Conservation (phyloP, 331 rosid species). For the Ulmus americana region DNA sequence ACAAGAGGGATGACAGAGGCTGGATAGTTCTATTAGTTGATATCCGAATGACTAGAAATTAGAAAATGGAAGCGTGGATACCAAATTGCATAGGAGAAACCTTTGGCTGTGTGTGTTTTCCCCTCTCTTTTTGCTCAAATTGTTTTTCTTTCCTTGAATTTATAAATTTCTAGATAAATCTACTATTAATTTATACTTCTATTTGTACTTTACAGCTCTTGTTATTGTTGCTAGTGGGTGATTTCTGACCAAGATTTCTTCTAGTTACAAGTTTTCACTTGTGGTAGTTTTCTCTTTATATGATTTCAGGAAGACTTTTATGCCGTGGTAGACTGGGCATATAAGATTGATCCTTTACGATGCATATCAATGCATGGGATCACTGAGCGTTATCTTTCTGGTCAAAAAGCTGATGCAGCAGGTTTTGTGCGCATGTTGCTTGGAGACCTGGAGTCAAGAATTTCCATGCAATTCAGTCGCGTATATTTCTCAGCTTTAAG, state of each 20-base stretch:
- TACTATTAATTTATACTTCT: not conserved
- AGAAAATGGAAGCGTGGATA: not conserved
- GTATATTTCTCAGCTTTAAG: constrained; percentile 42
- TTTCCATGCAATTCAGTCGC: constrained; percentile 69
- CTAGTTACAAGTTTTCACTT: constrained; percentile 15
- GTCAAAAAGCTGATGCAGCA: constrained; percentile 93
- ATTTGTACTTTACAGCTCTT: not conserved
- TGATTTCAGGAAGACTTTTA: constrained; percentile 83
- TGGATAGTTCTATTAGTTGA: not conserved
- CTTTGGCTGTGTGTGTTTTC: not conserved
- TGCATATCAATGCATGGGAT: constrained; percentile 98
- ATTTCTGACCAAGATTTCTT: constrained; percentile 9
- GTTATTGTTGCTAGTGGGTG: not conserved
- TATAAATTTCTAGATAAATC: no score
- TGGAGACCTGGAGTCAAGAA: constrained; percentile 76
- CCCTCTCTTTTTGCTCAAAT: not conserved
- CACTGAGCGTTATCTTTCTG: constrained; percentile 89
- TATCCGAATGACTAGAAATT: not conserved
- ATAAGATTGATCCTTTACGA: constrained; percentile 84
- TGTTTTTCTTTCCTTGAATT: not conserved
- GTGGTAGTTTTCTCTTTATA: constrained; percentile 5
- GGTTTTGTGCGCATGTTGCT: constrained; percentile 88
- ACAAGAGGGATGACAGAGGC: not conserved
- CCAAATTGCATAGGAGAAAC: not conserved
- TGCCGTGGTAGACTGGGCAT: constrained; percentile 93